Evolutionary conservation across 257 asterid species (phyloP).

Genomic region (Solanum arcanum): DNA sequence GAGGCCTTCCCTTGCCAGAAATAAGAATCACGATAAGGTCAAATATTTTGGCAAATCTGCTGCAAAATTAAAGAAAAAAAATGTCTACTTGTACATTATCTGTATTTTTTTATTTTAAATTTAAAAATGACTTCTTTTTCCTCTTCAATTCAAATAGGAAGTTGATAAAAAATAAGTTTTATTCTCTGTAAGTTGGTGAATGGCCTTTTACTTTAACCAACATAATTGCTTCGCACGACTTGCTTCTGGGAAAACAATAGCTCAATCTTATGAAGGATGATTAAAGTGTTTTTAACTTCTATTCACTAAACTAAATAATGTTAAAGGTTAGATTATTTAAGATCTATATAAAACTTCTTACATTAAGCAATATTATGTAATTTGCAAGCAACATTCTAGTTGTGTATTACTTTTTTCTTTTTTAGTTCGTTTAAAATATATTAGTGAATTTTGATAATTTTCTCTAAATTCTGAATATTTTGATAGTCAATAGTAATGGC

Average conservation of each 20-base stretch:
- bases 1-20: not conserved
- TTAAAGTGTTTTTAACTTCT: not conserved
- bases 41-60: not conserved
- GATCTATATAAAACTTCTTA: not conserved
- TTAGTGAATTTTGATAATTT: fast-evolving
- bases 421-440: no score
- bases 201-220: not conserved
- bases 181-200: not conserved
- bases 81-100: not conserved
- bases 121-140: not conserved
- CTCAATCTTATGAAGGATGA: not conserved
- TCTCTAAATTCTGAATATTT: no score
- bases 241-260: not conserved
- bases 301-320: not conserved
- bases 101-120: not conserved
- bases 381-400: not conserved
- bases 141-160: not conserved
- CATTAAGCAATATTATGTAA: not conserved
- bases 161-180: not conserved
- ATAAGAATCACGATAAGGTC: not conserved
- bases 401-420: not conserved
- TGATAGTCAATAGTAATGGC: not conserved
- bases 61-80: not conserved
- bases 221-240: not conserved
- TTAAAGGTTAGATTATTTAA: not conserved